Conservation (phyloP, 2,329 filamentous ascomycete genomes). For the Aspergillus persii region DNA sequence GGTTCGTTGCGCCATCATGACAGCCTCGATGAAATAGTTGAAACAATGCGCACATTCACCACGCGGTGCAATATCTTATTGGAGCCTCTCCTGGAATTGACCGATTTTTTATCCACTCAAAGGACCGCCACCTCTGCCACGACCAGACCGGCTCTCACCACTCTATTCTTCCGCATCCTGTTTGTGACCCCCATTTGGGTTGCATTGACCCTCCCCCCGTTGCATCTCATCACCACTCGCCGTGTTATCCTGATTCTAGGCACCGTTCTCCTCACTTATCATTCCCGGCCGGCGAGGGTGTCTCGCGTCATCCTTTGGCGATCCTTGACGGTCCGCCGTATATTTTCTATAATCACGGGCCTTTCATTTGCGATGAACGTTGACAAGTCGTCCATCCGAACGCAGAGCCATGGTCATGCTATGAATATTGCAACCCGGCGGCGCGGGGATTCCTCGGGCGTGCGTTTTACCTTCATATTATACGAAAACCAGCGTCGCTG, state of each 20-base stretch:
- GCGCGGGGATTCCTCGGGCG: constrained; percentile 62
- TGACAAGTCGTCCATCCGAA: constrained; percentile 26
- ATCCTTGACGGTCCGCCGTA: constrained; percentile 68
- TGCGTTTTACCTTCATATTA: constrained; percentile 93
- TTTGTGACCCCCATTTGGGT: constrained; percentile 89
- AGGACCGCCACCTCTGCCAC: constrained; percentile 87
- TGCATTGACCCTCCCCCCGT: constrained; percentile 73
- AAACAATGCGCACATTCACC: constrained; percentile 86
- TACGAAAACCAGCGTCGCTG: constrained; percentile 96
- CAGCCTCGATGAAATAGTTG: constrained; percentile 94
- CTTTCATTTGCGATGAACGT: constrained; percentile 59
- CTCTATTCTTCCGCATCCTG: constrained; percentile 83
- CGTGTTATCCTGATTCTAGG: constrained; percentile 82
- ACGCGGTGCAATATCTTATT: constrained; percentile 87
- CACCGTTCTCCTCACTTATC: constrained; percentile 85
- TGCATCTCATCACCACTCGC: constrained; percentile 81
- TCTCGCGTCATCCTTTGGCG: constrained; percentile 88
- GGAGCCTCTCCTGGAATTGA: constrained; percentile 82
- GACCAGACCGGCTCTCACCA: constrained; percentile 82
- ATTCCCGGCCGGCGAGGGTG: constrained; percentile 81
- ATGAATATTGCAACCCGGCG: constrained; percentile 48
- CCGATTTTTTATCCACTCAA: constrained; percentile 90
- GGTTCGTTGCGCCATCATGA: constrained; percentile 78
- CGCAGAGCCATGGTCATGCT: constrained; percentile 45
- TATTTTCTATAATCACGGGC: constrained; percentile 74